Base-by-base conservation (phyloP, 2,329 filamentous ascomycete genomes). In the Emmonsiellopsis sp. region DNA sequence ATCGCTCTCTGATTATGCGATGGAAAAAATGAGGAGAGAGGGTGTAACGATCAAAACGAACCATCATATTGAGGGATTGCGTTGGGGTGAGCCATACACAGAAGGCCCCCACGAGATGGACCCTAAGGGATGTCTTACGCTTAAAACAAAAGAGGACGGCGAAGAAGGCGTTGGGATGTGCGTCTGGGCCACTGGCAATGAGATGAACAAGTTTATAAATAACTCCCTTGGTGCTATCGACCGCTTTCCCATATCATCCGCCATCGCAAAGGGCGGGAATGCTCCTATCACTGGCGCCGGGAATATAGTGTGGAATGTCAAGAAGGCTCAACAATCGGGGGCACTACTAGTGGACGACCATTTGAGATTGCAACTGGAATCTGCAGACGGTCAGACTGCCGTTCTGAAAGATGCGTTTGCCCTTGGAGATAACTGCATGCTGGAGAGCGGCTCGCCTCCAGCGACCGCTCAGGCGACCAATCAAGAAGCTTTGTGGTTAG, bases 401-500 rank as follows among this genome's bases (percentile, higher is more conserved):
- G 69, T 76, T 3, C 67, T 81, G 42, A 67, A 74, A 14, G 77
- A 82, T 55, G 79, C 83, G 49, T 80, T 73, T 52, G 71, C 77
- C 1, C 61, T 80, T 7, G 81, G 80, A 14, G 81, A 83, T 65
- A 82, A 79, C 57, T 78, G 77, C 0, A 73, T 75, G 57, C 67
- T 76, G 1, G 78, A 80, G 61, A 73, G 67, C 2, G 76, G 75
- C 1, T 64, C 69, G 0, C 79, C 71, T 1, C 80, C 80, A 0
- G 78, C 80, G 0, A 83, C 80, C 0, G 80, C 80, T 2, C 80
- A 82, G 63, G 79, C 81, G 0, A 78, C 80, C 0, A 74, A 72
- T 13, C 81, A 83, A 61, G 79, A 83, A 62, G 79, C 80, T 0
- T 69, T 72, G 27, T 83, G 79, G 80, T 70, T 84, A 0, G 77